Conservation (phyloP, 179 eudicot species). For the Beta corolliflora region DNA sequence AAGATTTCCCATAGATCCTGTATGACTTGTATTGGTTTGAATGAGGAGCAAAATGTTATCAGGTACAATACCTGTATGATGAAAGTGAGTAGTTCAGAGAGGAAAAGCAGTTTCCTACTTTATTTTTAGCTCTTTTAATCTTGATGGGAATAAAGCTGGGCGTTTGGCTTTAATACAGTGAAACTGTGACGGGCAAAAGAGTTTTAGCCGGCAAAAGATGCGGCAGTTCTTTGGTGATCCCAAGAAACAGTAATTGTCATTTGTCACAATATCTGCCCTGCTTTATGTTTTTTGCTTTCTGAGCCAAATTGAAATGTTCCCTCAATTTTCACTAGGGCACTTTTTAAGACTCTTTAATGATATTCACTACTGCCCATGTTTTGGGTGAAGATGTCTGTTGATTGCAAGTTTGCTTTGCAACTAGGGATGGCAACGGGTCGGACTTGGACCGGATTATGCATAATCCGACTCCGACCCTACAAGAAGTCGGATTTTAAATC, state of each 20-base stretch:
- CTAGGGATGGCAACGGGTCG: too few relatives aligned
- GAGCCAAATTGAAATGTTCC: constrained; percentile 9
- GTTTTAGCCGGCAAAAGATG: constrained; percentile 17
- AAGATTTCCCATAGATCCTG: neutral
- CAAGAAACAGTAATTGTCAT: constrained; percentile 17
- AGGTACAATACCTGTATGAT: neutral
- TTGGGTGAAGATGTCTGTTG: too few relatives aligned
- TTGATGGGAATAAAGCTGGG: constrained; percentile 18
- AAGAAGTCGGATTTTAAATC: too few relatives aligned
- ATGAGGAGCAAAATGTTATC: neutral
- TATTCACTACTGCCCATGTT: too few relatives aligned
- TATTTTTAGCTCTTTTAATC: neutral
- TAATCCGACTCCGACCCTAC: too few relatives aligned
- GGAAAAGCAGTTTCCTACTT: constrained; percentile 4
- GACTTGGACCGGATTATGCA: too few relatives aligned
- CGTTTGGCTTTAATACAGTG: constrained; percentile 15
- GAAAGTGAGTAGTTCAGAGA: constrained; percentile 2
- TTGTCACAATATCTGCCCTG: neutral
- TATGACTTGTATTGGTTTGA: neutral
- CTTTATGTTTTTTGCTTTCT: constrained; percentile 16
- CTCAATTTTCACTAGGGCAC: constrained; percentile 1
- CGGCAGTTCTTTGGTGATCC: constrained; percentile 28
- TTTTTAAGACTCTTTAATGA: neutral
- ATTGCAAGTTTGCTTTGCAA: too few relatives aligned
- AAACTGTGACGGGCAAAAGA: constrained; percentile 8